Evolutionary conservation across 352 stramenopile genomes (phyloP).

Genomic region (Saprolegnia diclina): DNA sequence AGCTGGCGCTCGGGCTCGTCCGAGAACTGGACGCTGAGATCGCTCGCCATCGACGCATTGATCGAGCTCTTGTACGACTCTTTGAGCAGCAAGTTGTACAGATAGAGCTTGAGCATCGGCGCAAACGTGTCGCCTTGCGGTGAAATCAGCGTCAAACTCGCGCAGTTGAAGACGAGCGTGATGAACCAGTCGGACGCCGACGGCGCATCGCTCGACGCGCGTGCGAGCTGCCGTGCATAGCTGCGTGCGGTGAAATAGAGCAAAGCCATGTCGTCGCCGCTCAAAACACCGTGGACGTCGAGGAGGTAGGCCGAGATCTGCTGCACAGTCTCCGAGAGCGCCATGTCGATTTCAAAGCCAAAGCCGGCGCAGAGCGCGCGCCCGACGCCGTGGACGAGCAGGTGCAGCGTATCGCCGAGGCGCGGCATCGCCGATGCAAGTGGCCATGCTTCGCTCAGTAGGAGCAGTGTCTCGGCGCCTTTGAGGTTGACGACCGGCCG

Average conservation of each 20-base stretch:
- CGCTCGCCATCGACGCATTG: background rate
- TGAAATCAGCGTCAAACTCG: slow-evolving; percentile 8
- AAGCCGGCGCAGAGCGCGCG: slow-evolving; percentile 7
- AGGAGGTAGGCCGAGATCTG: slow-evolving; percentile 9
- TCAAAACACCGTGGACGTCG: slow-evolving; percentile 16
- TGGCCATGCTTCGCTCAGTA: slow-evolving; percentile 6
- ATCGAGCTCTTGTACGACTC: background rate
- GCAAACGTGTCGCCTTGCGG: background rate
- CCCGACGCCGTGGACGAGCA: background rate
- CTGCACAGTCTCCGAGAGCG: background rate
- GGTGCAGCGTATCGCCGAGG: slow-evolving; percentile 1
- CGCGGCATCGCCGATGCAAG: background rate
- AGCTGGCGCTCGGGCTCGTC: slow-evolving; percentile 10
- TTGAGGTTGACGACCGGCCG: background rate
- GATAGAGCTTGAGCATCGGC: slow-evolving; percentile 14
- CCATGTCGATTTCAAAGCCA: slow-evolving; percentile 9
- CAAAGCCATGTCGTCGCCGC: background rate
- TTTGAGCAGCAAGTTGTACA: slow-evolving; percentile 18
- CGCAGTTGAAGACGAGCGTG: slow-evolving; percentile 4
- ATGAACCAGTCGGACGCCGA: slow-evolving; percentile 1
- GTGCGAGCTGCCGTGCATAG: background rate
- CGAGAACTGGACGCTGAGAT: slow-evolving; percentile 10
- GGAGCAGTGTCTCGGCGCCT: background rate
- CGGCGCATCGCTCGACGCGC: background rate
- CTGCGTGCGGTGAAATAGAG: background rate